Evolutionary conservation across 805 yeast species (phyloP).

Genomic region (Candida caryicola): DNA sequence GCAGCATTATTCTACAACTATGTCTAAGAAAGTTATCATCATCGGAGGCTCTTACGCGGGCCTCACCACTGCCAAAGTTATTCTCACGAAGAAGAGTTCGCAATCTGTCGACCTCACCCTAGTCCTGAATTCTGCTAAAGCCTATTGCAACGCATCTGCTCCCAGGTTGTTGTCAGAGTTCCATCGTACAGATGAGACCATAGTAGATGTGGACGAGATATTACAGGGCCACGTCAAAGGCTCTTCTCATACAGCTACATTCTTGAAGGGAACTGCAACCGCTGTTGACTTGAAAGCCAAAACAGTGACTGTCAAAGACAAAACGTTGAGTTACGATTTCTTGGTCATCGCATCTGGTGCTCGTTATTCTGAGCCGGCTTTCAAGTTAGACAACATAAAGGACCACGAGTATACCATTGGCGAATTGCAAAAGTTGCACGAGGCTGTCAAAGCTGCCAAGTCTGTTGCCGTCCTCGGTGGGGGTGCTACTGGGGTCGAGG

Average conservation of each 20-base stretch:
- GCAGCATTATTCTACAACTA: background rate
- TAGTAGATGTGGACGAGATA: conserved; percentile 17
- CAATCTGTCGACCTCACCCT: conserved; percentile 19
- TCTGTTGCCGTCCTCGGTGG: conserved; percentile 36
- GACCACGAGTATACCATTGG: conserved; percentile 12
- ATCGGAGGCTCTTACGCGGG: conserved; percentile 41
- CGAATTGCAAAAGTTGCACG: conserved; percentile 15
- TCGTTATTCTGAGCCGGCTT: conserved; percentile 17
- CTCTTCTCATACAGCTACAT: conserved; percentile 11
- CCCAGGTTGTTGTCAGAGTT: conserved; percentile 35
- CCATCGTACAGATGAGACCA: conserved; percentile 13
- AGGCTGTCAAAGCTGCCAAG: conserved; percentile 18
- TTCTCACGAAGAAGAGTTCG: conserved; percentile 10
- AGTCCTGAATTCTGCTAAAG: conserved; percentile 23
- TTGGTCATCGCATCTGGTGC: conserved; percentile 38
- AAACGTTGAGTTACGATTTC: conserved; percentile 23
- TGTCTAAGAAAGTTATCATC: conserved; percentile 21
- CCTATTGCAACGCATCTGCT: conserved; percentile 24
- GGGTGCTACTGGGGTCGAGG: conserved; percentile 37
- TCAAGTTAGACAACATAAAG: conserved; percentile 22
- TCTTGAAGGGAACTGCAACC: conserved; percentile 25
- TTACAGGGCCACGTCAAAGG: conserved; percentile 16
- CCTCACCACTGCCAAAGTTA: conserved; percentile 22
- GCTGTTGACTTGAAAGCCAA: conserved; percentile 24
- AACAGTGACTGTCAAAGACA: conserved; percentile 19